phyloP scores from a whole-genome alignment of 192 early-diverging fungal species.

The Linderina pennispora region DNA sequence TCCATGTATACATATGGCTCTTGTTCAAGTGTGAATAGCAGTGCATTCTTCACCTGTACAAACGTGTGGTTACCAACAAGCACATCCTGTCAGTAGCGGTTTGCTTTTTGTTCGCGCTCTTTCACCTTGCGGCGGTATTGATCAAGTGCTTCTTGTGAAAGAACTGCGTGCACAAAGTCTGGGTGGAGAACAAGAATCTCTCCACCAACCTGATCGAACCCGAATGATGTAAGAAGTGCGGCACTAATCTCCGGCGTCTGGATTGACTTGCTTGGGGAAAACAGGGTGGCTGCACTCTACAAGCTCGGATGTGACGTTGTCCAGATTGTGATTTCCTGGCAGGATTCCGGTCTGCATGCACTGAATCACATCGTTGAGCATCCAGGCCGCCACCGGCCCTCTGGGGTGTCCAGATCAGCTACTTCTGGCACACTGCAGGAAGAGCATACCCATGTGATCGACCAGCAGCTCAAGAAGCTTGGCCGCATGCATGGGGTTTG shows the following conservation, averaged over 20 bases:
- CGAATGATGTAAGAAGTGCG: constrained; percentile 87
- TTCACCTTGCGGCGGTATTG: constrained; percentile 59
- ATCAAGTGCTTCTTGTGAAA: constrained; percentile 63
- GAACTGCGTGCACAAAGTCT: constrained; percentile 72
- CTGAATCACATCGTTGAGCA: constrained; percentile 86
- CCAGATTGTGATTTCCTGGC: constrained; percentile 80
- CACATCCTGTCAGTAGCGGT: constrained; percentile 86
- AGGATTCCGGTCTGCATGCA: constrained; percentile 73
- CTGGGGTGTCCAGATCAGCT: constrained; percentile 87
- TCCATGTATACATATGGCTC: constrained; percentile 78
- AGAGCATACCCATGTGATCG: constrained; percentile 71
- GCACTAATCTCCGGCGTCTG: constrained; percentile 89
- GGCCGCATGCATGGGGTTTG: no score
- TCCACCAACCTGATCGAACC: constrained; percentile 92
- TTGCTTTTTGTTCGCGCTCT: constrained; percentile 61
- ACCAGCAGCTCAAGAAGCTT: constrained; percentile 76
- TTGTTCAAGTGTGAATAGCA: constrained; percentile 78
- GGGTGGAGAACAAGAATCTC: constrained; percentile 85
- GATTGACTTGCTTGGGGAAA: constrained; percentile 80
- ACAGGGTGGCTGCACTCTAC: constrained; percentile 71
- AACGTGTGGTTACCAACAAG: constrained; percentile 77
- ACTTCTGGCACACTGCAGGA: constrained; percentile 79
- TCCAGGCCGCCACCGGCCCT: constrained; percentile 87
- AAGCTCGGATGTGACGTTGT: constrained; percentile 47
- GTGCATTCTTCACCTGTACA: constrained; percentile 76